Percentiles rank a stretch among this genome's conserved stretches.
phyloP scores from a whole-genome alignment of 805 yeast species.

The Candida tibetensis region DNA sequence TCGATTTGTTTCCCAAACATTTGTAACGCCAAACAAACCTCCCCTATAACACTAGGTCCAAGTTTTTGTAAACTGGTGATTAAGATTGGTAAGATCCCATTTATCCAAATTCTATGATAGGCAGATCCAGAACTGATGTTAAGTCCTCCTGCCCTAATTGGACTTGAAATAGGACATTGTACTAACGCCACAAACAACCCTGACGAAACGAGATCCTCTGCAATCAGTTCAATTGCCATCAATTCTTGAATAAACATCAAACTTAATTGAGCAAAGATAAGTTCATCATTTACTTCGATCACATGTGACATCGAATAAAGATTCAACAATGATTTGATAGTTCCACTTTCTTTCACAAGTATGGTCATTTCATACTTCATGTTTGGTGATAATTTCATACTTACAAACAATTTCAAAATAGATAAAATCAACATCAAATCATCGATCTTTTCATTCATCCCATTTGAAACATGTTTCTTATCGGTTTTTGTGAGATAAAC shows the following conservation, averaged over 20 bases:
- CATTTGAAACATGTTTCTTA: constrained; percentile 29
- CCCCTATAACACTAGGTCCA: constrained; percentile 63
- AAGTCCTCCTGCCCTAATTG: constrained; percentile 64
- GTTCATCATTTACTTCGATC: constrained; percentile 58
- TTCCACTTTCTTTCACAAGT: constrained; percentile 54
- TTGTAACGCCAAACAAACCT: constrained; percentile 58
- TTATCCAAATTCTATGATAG: constrained; percentile 79
- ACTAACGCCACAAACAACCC: constrained; percentile 66
- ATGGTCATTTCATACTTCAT: constrained; percentile 51
- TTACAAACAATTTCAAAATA: constrained; percentile 57
- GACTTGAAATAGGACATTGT: constrained; percentile 70
- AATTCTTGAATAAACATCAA: constrained; percentile 68
- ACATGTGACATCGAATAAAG: constrained; percentile 68
- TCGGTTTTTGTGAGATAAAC: constrained; percentile 41
- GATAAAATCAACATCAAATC: constrained; percentile 64
- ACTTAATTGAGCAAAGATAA: constrained; percentile 68
- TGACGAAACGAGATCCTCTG: constrained; percentile 58
- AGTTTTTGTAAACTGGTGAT: constrained; percentile 58
- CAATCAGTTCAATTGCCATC: constrained; percentile 57
- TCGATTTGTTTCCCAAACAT: constrained; percentile 66
- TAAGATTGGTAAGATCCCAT: constrained; percentile 71
- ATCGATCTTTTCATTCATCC: constrained; percentile 53
- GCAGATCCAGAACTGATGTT: constrained; percentile 50
- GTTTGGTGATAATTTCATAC: constrained; percentile 45
- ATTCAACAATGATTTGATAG: constrained; percentile 59